Conservation (phyloP, 208 protist genomes). For the Balamuthia mandrillaris region DNA sequence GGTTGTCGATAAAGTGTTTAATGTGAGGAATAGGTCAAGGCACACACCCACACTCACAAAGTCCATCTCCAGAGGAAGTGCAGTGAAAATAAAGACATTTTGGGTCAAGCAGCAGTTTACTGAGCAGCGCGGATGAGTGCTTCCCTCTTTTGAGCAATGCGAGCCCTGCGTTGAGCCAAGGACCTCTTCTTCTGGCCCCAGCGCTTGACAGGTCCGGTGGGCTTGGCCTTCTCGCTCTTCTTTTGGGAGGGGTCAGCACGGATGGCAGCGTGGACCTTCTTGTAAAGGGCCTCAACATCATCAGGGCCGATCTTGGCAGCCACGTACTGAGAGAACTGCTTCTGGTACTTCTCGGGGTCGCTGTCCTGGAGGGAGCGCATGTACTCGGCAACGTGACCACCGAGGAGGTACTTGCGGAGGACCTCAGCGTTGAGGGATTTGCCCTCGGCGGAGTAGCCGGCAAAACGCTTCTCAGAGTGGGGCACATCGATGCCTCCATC, state of each 20-base stretch:
- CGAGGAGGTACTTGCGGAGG: slow-evolving; percentile 92
- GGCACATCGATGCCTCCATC: slow-evolving; percentile 96
- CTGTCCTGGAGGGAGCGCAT: slow-evolving; percentile 94
- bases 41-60: no score
- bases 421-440: slow-evolving; percentile 85
- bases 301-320: slow-evolving; percentile 84
- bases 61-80: no score
- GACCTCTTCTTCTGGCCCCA: background rate
- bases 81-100: no score
- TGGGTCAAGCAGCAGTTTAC: no score
- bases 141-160: slow-evolving; percentile 21
- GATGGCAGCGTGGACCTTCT: slow-evolving; percentile 87
- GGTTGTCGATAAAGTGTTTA: no score
- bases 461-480: slow-evolving; percentile 93
- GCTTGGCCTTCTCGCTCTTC: slow-evolving; percentile 15
- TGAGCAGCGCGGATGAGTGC: no score
- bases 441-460: slow-evolving; percentile 88
- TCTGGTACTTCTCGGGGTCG: slow-evolving; percentile 86
- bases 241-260: slow-evolving; percentile 78
- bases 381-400: slow-evolving; percentile 95
- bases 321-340: slow-evolving; percentile 92
- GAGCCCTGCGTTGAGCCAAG: background rate
- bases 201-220: background rate
- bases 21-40: no score
- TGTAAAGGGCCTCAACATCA: slow-evolving; percentile 90